Base-by-base conservation (phyloP, 2,329 filamentous ascomycete genomes). In the Pestalotiopsis sp. region DNA sequence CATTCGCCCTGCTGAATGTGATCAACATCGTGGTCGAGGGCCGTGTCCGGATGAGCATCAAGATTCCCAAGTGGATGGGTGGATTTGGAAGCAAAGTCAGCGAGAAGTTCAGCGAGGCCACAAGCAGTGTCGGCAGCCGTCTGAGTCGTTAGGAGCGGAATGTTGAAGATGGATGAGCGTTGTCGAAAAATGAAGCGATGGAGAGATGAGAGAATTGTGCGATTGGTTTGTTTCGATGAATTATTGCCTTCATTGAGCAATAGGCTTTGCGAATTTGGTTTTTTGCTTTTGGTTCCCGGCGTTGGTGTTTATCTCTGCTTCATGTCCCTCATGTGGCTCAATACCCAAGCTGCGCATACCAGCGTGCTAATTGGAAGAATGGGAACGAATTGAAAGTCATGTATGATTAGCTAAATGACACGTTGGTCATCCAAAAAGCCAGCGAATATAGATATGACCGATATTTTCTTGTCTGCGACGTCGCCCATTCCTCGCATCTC, bases 11-110 rank as follows among this genome's bases (percentile, higher is more conserved):
- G 69, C 90, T 98, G 76, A 95, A 97, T 77, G 84, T 91, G 41
- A 83, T 99, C 67, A 95, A 97, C 78, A 91, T 91, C 76, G 85
- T 97, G 49, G 94, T 96, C 49, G 95, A 99, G 81, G 95, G 94
- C 0, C 90, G 94, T 74, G 88, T 97, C 20, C 82, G 86, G 61
- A 81, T 90, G 73, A 87, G 81, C 66, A 79, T 90, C 59, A 88
- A 87, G 81, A 79, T 85, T 56, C 86, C 86, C 11, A 83, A 78
- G 67, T 77, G 77, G 74, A 72, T 76, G 57, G 73, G 84, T 74
- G 87, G 85, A 81, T 76, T 84, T 71, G 83, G 85, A 14, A 82
- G 82, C 4, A 74, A 82, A 45, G 78, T 84, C 20, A 81, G 80
- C 69, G 77, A 79, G 65, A 81, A 80, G 69, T 75, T 86, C 67